These are phyloP conservation scores for Candida montana DNA, from an alignment of 805 yeast species.

Conservation along the genomic window DNA sequence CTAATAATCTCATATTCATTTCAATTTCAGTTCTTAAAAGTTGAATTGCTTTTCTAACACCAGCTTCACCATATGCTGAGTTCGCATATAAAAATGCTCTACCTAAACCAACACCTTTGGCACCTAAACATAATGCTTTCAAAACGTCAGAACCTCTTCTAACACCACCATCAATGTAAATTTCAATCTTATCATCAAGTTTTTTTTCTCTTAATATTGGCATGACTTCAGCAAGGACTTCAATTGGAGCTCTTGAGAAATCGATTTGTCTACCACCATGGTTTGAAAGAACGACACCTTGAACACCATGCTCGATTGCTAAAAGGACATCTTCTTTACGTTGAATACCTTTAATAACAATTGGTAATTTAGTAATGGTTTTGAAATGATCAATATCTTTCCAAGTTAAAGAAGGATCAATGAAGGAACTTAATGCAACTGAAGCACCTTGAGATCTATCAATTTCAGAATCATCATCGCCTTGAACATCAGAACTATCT, in stretches of 20 bases:
- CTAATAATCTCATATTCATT: constrained; percentile 76
- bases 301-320: constrained; percentile 67
- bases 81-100: constrained; percentile 63
- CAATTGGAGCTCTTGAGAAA: constrained; percentile 72
- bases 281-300: constrained; percentile 79
- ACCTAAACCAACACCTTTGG: constrained; percentile 67
- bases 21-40: constrained; percentile 64
- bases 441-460: constrained; percentile 81
- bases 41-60: constrained; percentile 55
- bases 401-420: constrained; percentile 67
- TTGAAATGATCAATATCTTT: constrained; percentile 54
- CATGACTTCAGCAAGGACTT: constrained; percentile 66
- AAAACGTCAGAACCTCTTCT: constrained; percentile 63
- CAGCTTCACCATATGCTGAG: constrained; percentile 57
- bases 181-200: constrained; percentile 45
- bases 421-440: constrained; percentile 78
- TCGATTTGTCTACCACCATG: constrained; percentile 92
- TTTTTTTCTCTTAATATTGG: constrained; percentile 43
- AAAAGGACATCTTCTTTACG: constrained; percentile 69
- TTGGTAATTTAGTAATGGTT: constrained; percentile 54
- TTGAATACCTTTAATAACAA: constrained; percentile 80
- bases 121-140: constrained; percentile 65
- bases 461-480: constrained; percentile 43
- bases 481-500: constrained; percentile 44
- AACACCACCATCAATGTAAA: constrained; percentile 65